Base-by-base conservation (phyloP, 805 yeast genomes). In the Grigorovia yakushimaensis region DNA sequence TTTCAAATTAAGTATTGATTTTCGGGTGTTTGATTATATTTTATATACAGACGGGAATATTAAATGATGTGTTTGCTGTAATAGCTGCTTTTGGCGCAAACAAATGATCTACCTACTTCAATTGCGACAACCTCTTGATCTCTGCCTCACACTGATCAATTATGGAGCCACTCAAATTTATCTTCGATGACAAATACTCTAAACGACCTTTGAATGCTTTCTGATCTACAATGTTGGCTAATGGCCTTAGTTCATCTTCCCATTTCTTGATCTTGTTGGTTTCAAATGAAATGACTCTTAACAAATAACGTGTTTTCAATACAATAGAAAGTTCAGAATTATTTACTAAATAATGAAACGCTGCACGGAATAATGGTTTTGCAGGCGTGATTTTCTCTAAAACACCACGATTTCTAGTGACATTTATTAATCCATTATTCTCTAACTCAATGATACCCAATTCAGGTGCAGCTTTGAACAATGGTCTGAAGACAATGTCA, bases 321-420 rank as follows among this genome's bases (percentile, higher is more conserved):
- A 78, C 71, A 21, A 77, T 77, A 47, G 71, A 75, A 6, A 84
- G 65, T 17, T 73, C 71, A 15, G 68, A 57, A 59, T 88, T 89
- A 1, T 70, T 54, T 2, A 80, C 73, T 59, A 93, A 70, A 49
- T 76, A 75, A 48, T 71, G 57, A 67, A 91, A 93, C 0, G 98
- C 96, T 0, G 89, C 85, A 48, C 75, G 73, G 63, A 72, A 88
- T 20, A 93, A 68, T 2, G 98, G 98, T 56, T 88, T 81, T 0
- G 96, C 95, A 1, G 95, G 87, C 19, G 68, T 65, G 18, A 93
- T 76, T 6, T 75, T 74, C 41, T 72, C 68, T 19, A 86, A 66
- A 23, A 87, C 75, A 17, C 97, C 98, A 52, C 85, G 82, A 39
- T 82, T 84, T 50, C 88, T 75, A n/a, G 76, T 69, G 47, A 88